Evolutionary conservation across 805 yeast species (phyloP).

Genomic region (Yarrowia keelungensis): DNA sequence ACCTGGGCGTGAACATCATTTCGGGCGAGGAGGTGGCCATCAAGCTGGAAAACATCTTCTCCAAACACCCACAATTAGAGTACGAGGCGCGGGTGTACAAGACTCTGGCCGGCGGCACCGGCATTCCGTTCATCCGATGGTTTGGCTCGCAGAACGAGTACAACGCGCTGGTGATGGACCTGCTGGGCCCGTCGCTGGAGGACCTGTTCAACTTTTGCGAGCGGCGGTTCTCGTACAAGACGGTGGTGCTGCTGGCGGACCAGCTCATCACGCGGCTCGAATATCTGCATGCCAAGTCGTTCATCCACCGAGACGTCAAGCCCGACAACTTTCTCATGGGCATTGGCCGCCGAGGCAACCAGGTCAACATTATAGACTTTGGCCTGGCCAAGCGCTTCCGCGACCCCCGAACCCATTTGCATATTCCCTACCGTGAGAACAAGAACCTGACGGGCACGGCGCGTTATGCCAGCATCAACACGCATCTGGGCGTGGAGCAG

Average conservation of each 20-base stretch:
- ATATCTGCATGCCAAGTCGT: slow-evolving; percentile 93
- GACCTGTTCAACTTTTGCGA: slow-evolving; percentile 96
- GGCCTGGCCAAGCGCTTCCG: slow-evolving; percentile 93
- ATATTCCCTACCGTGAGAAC: slow-evolving; percentile 95
- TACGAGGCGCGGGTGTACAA: slow-evolving; percentile 96
- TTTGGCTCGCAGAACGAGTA: slow-evolving; percentile 96
- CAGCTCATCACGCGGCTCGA: slow-evolving; percentile 94
- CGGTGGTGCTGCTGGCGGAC: slow-evolving; percentile 90
- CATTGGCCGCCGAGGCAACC: slow-evolving; percentile 91
- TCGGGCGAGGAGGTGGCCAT: slow-evolving; percentile 98
- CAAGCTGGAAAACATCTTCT: slow-evolving; percentile 85
- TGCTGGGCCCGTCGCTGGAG: slow-evolving; percentile 93
- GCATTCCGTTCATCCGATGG: slow-evolving; percentile 97
- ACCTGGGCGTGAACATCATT: slow-evolving; percentile 85
- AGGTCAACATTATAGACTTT: slow-evolving; percentile 91
- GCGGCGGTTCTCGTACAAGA: slow-evolving; percentile 89
- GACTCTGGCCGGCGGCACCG: slow-evolving; percentile 94
- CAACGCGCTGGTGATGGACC: slow-evolving; percentile 95
- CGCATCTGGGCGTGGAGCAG: slow-evolving; percentile 97
- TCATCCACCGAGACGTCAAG: slow-evolving; percentile 82
- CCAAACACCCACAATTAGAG: slow-evolving; percentile 96
- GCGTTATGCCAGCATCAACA: slow-evolving; percentile 91
- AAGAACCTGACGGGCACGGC: slow-evolving; percentile 98
- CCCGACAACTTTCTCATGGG: slow-evolving; percentile 89
- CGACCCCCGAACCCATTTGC: slow-evolving; percentile 92